Conservation (phyloP, 208 protist genomes). For the Wallacemonas sp. region DNA sequence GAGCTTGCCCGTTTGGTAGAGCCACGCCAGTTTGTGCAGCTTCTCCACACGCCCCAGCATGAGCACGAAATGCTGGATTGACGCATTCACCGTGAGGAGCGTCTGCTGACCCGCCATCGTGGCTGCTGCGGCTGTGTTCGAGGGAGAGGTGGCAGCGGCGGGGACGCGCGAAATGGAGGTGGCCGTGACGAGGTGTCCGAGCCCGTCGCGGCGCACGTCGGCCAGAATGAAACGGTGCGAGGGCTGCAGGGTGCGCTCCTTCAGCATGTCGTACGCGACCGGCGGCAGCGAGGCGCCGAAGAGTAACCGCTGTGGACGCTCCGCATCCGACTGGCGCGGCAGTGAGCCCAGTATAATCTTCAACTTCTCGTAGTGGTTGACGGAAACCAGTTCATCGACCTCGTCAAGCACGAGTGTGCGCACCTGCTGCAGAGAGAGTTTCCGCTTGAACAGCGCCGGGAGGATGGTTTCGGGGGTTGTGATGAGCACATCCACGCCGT, state of each 20-base stretch:
- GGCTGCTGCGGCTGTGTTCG: no score
- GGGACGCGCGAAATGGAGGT: background rate
- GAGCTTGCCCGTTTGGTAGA: conserved; percentile 75
- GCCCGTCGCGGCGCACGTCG: conserved; percentile 36
- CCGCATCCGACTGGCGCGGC: conserved; percentile 40
- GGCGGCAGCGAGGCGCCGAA: conserved; percentile 75
- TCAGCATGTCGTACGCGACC: conserved; percentile 75
- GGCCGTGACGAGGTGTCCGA: conserved; percentile 31
- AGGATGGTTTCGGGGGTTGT: conserved; percentile 76
- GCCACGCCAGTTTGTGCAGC: conserved; percentile 61
- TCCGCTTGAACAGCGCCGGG: conserved; percentile 64
- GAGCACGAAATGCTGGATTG: conserved; percentile 58
- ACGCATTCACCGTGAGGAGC: conserved; percentile 12
- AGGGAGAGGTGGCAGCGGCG: background rate
- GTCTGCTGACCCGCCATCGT: background rate
- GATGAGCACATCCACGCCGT: conserved; percentile 72
- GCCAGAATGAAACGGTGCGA: conserved; percentile 83
- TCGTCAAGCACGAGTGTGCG: conserved; percentile 80
- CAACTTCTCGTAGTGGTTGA: conserved; percentile 84
- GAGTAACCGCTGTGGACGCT: conserved; percentile 72
- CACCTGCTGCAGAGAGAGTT: conserved; percentile 61
- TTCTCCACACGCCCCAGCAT: conserved; percentile 79
- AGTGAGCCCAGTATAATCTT: conserved; percentile 80
- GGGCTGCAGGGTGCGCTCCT: conserved; percentile 64
- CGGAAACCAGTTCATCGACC: conserved; percentile 77